Conservation (phyloP, 1,139 yeast species). For the Yamadazyma buinensis region DNA sequence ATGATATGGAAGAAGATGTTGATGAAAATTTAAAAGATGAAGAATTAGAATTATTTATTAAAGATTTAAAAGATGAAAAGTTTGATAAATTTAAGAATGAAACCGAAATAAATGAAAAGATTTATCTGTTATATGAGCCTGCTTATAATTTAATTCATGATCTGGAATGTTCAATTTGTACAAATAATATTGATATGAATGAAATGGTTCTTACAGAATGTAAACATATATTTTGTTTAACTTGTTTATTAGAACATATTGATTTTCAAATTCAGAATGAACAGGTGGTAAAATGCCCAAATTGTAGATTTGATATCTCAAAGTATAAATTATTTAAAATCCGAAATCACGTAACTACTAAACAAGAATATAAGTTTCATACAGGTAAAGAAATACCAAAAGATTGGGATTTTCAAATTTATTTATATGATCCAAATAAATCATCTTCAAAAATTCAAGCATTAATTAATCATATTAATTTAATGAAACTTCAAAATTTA, state of each 20-base stretch:
- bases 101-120: slow-evolving; percentile 25
- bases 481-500: slow-evolving; percentile 50
- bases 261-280: slow-evolving; percentile 35
- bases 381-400: slow-evolving; percentile 20
- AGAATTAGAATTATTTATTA: slow-evolving; percentile 15
- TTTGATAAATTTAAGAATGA: slow-evolving; percentile 35
- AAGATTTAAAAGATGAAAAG: slow-evolving; percentile 14
- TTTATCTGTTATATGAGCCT: slow-evolving; percentile 21
- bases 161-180: slow-evolving; percentile 80
- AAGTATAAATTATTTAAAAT: slow-evolving; percentile 42
- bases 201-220: slow-evolving; percentile 72
- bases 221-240: slow-evolving; percentile 74
- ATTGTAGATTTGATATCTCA: slow-evolving; percentile 48
- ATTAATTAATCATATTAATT: slow-evolving; percentile 54
- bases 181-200: slow-evolving; percentile 54
- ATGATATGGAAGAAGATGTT: slow-evolving; percentile 39
- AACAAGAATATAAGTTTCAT: slow-evolving; percentile 33
- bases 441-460: slow-evolving; percentile 77
- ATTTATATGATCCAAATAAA: slow-evolving; percentile 46
- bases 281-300: slow-evolving; percentile 51
- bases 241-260: slow-evolving; percentile 72
- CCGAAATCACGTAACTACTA: slow-evolving; percentile 24
- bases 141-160: slow-evolving; percentile 19
- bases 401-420: slow-evolving; percentile 29
- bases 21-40: slow-evolving; percentile 15